phyloP scores from a whole-genome alignment of 2,329 filamentous ascomycete species.

The Colletotrichum tofieldiae region DNA sequence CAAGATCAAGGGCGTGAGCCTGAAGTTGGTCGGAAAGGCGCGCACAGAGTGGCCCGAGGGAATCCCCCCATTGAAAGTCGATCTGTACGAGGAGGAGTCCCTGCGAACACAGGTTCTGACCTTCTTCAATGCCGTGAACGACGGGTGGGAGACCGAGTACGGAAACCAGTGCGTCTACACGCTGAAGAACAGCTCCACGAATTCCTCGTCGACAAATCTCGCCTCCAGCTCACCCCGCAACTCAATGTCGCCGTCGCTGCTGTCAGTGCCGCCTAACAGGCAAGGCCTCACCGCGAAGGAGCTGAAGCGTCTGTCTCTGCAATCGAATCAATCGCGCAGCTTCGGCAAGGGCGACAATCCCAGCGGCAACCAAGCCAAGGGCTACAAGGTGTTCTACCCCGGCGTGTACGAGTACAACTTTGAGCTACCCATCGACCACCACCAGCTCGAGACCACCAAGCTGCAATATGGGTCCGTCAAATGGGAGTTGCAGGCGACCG shows the following conservation, averaged over 20 bases:
- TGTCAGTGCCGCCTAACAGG: conserved; percentile 49
- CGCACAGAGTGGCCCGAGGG: conserved; percentile 97
- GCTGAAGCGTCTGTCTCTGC: conserved; percentile 80
- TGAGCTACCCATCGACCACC: conserved; percentile 90
- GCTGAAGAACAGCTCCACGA: conserved; percentile 58
- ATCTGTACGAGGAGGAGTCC: conserved; percentile 87
- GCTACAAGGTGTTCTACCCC: conserved; percentile 88
- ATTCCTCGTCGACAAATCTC: conserved; percentile 53
- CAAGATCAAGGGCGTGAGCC: conserved; percentile 91
- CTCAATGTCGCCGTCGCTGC: conserved; percentile 42
- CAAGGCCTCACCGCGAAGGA: conserved; percentile 62
- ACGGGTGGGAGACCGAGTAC: conserved; percentile 73
- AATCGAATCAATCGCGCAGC: conserved; percentile 86
- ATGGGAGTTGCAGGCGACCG: conserved; percentile 87
- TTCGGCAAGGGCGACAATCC: conserved; percentile 85
- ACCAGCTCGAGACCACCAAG: conserved; percentile 89
- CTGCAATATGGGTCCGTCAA: conserved; percentile 89
- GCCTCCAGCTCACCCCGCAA: conserved; percentile 37
- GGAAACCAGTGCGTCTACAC: conserved; percentile 75
- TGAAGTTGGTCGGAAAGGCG: conserved; percentile 88
- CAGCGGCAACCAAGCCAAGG: conserved; percentile 73
- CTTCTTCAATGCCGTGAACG: conserved; percentile 87
- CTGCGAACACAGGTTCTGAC: conserved; percentile 91
- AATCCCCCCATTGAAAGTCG: conserved; percentile 88
- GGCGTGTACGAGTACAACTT: conserved; percentile 80